Conservation (phyloP, 495 filamentous ascomycete species). For the Tricharina praecox region DNA sequence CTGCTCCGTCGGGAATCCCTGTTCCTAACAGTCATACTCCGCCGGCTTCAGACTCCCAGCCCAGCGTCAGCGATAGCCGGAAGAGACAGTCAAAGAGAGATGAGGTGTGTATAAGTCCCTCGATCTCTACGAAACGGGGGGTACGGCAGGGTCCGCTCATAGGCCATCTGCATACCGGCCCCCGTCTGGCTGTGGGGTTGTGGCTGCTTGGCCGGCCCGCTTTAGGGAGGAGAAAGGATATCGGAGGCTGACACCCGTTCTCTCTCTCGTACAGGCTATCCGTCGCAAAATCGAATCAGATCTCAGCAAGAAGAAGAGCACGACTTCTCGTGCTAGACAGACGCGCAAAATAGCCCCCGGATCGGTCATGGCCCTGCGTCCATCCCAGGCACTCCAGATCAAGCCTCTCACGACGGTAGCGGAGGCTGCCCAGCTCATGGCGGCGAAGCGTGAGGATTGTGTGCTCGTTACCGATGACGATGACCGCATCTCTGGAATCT, state of each 20-base stretch:
- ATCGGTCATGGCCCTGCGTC: constrained; percentile 84
- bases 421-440: constrained; percentile 96
- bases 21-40: constrained; percentile 11
- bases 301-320: constrained; percentile 89
- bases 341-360: constrained; percentile 89
- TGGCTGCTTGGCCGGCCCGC: no score
- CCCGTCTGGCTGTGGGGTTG: no score
- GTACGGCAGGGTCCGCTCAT: no score
- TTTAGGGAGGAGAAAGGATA: no score
- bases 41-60: constrained; percentile 34
- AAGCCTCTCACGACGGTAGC: constrained; percentile 89
- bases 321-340: constrained; percentile 54
- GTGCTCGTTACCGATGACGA: constrained; percentile 98
- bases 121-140: no score
- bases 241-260: constrained; percentile 2
- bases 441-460: constrained; percentile 94
- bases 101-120: constrained; percentile 73
- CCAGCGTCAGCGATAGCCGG: constrained; percentile 68
- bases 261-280: constrained; percentile 50
- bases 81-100: constrained; percentile 93
- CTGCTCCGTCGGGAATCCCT: constrained; percentile 23
- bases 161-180: no score
- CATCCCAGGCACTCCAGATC: constrained; percentile 91
- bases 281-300: constrained; percentile 91
- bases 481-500: constrained; percentile 93